A percentile compares a stretch with the other conserved stretches of the same genome.
Evolutionary conservation across 176 grass and related monocot species (phyloP).

Genomic region (Oryza coarctata): DNA sequence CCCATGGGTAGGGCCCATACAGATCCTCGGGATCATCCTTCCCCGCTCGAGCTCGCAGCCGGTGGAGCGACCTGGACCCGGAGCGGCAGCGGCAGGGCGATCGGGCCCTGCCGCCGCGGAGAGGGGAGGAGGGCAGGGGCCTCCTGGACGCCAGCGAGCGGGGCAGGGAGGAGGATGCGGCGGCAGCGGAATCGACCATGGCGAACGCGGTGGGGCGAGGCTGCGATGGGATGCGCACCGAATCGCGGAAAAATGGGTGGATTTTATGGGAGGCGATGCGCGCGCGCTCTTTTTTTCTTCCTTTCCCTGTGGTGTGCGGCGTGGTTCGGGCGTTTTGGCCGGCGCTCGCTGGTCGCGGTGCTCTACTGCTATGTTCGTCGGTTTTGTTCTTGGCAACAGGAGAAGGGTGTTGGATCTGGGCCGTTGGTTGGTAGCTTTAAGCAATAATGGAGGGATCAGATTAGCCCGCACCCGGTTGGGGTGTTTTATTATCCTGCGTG

Average conservation of each 20-base stretch:
- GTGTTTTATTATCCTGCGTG: background rate
- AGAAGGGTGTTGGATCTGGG: background rate
- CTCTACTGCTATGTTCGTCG: background rate
- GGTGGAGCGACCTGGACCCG: constrained; percentile 16
- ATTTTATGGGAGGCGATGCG: constrained; percentile 23
- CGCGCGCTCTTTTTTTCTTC: background rate
- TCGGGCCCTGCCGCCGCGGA: constrained; percentile 15
- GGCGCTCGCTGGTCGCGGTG: background rate
- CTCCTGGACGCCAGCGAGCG: constrained; percentile 42
- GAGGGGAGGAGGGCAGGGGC: constrained; percentile 31
- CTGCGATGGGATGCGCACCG: background rate
- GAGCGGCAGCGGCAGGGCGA: constrained; percentile 16
- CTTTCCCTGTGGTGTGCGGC: constrained; percentile 21
- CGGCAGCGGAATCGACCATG: constrained; percentile 59
- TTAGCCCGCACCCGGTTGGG: background rate
- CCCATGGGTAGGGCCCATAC: constrained; percentile 93
- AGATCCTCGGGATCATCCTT: constrained; percentile 62
- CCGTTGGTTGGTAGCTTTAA: background rate
- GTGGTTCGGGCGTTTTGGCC: background rate
- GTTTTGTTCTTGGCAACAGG: constrained; percentile 3
- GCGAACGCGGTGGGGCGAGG: background rate
- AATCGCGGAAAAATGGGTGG: background rate
- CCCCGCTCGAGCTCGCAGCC: constrained; percentile 47
- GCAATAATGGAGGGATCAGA: background rate
- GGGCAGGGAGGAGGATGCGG: constrained; percentile 32